Percentiles rank a stretch among this genome's conserved stretches.
phyloP scores from a whole-genome alignment of 352 stramenopile species.

The Pythium biforme region DNA sequence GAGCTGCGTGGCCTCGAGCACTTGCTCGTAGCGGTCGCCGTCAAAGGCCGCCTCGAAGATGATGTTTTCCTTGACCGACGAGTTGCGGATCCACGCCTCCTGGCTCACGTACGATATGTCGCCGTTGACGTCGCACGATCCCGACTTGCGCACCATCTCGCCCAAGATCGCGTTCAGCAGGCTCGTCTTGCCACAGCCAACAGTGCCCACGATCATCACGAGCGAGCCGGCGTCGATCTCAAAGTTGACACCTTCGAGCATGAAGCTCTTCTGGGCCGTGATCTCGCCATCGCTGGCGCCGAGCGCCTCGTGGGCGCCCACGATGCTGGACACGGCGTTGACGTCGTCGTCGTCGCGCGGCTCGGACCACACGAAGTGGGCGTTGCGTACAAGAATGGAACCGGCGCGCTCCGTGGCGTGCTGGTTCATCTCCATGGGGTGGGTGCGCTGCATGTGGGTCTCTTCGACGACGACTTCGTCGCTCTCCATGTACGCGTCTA shows the following conservation, averaged over 20 bases:
- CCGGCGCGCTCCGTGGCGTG: conserved; percentile 4
- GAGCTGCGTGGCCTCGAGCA: conserved; percentile 49
- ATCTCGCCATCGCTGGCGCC: conserved; percentile 4
- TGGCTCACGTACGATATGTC: conserved; percentile 27
- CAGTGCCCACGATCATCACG: conserved; percentile 49
- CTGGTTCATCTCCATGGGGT: neutral
- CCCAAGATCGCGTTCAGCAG: conserved; percentile 39
- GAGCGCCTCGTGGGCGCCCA: conserved; percentile 21
- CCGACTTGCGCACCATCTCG: conserved; percentile 31
- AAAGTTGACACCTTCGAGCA: conserved; percentile 43
- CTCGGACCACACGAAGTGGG: conserved; percentile 27
- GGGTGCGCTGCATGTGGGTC: neutral
- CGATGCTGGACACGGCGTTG: conserved; percentile 18
- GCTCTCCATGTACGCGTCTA: conserved; percentile 31
- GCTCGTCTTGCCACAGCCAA: conserved; percentile 57
- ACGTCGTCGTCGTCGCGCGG: neutral
- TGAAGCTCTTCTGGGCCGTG: conserved; percentile 27
- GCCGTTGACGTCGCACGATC: conserved; percentile 10
- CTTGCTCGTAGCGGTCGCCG: conserved; percentile 24
- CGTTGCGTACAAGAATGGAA: conserved; percentile 24
- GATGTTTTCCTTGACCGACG: conserved; percentile 34
- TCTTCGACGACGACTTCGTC: conserved; percentile 36
- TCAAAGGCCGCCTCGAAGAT: conserved; percentile 28
- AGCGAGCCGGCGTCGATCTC: conserved; percentile 42
- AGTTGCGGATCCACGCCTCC: conserved; percentile 38